Percentiles rank a stretch among this genome's conserved stretches.
Conservation (phyloP, 179 eudicot species). For the Heliamphora ciliata region DNA sequence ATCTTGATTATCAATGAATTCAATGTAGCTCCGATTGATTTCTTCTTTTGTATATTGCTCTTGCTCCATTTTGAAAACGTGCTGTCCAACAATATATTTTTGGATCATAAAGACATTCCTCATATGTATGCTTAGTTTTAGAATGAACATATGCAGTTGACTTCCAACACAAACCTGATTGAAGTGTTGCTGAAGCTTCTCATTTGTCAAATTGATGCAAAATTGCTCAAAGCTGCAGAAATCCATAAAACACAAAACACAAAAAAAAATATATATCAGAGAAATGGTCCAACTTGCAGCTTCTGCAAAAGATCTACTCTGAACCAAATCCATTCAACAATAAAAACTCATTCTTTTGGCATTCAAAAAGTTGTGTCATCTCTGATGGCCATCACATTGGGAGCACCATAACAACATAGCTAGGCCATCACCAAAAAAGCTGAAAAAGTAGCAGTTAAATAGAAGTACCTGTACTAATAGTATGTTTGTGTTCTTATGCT, state of each 20-base stretch:
- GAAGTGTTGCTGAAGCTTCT: slow-evolving; percentile 97
- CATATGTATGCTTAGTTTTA: background rate
- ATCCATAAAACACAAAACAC: background rate
- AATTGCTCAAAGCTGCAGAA: slow-evolving; percentile 90
- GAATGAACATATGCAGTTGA: slow-evolving; percentile 10
- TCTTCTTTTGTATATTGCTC: slow-evolving; percentile 30
- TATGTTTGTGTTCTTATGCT: background rate
- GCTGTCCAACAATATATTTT: slow-evolving; percentile 43
- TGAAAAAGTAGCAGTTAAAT: background rate
- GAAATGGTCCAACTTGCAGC: background rate
- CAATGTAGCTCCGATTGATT: slow-evolving; percentile 97
- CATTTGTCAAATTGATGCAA: slow-evolving; percentile 87
- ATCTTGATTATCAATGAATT: slow-evolving; percentile 92
- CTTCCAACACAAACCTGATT: slow-evolving; percentile 54
- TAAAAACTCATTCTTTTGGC: background rate
- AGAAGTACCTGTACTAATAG: background rate
- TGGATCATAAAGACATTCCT: slow-evolving; percentile 7
- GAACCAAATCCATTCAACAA: slow-evolving; percentile 8
- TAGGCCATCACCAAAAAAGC: background rate
- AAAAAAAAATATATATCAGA: slow-evolving; percentile 22
- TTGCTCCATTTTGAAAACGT: slow-evolving; percentile 22
- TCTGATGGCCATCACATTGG: slow-evolving; percentile 1
- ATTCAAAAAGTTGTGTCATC: background rate
- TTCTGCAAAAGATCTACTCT: background rate
- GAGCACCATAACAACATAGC: background rate